Evolutionary conservation across 2,329 filamentous ascomycete genomes (phyloP).

Genomic region (Colletotrichum brevisporum): DNA sequence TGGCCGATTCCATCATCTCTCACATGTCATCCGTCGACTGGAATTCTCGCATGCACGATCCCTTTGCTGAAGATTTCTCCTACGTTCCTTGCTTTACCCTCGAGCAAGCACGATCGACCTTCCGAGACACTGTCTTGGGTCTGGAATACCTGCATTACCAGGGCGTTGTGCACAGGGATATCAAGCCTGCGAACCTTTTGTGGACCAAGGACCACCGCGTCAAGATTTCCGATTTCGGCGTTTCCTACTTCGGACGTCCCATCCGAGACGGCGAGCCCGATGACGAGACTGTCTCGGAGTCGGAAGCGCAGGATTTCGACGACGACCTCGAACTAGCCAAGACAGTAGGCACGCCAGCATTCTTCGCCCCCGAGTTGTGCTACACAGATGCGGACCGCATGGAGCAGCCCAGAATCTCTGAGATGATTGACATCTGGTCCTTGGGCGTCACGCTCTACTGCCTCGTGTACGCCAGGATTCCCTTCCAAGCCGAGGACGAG

Average conservation of each 20-base stretch:
- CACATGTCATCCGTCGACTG: slow-evolving; percentile 77
- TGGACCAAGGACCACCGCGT: slow-evolving; percentile 88
- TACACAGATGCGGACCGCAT: slow-evolving; percentile 80
- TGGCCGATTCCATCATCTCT: slow-evolving; percentile 82
- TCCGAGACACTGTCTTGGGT: slow-evolving; percentile 92
- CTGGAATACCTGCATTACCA: slow-evolving; percentile 94
- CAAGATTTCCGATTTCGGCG: slow-evolving; percentile 99
- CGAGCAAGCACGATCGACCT: slow-evolving; percentile 84
- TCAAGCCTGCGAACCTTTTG: slow-evolving; percentile 91
- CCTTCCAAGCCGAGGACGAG: slow-evolving; percentile 92
- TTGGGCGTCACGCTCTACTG: slow-evolving; percentile 96
- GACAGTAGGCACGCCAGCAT: slow-evolving; percentile 96
- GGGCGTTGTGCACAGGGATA: slow-evolving; percentile 86
- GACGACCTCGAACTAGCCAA: slow-evolving; percentile 97
- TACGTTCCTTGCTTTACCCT: slow-evolving; percentile 96
- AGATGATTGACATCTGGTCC: slow-evolving; percentile 97
- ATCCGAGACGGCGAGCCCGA: slow-evolving; percentile 86
- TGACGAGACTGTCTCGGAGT: slow-evolving; percentile 81
- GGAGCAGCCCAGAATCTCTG: slow-evolving; percentile 84
- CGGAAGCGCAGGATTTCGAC: slow-evolving; percentile 88
- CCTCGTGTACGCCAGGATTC: slow-evolving; percentile 92
- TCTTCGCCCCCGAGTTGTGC: slow-evolving; percentile 97
- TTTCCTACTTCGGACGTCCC: slow-evolving; percentile 94
- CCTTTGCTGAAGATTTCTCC: slow-evolving; percentile 87
- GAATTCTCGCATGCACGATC: slow-evolving; percentile 70